phyloP scores from a whole-genome alignment of 2,329 filamentous ascomycete genomes.

The Cladorrhinum sp. region DNA sequence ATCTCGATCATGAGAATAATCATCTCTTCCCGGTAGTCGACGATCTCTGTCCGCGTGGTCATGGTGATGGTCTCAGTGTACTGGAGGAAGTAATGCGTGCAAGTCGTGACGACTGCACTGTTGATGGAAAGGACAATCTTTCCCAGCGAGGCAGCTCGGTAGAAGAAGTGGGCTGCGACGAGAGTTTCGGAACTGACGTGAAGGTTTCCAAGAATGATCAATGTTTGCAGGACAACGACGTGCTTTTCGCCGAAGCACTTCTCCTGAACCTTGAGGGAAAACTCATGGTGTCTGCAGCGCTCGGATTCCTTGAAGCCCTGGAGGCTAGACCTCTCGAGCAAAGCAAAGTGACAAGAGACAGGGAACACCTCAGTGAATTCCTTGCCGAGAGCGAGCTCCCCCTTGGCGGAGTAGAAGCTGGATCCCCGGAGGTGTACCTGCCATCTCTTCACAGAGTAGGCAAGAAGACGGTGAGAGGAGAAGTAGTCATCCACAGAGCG shows the following conservation, averaged over 20 bases:
- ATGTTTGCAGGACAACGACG: constrained; percentile 35
- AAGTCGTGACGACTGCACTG: constrained; percentile 34
- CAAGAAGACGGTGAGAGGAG: constrained; percentile 31
- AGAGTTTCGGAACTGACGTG: constrained; percentile 30
- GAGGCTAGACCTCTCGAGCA: constrained; percentile 36
- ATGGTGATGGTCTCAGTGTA: constrained; percentile 36
- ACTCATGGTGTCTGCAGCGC: constrained; percentile 32
- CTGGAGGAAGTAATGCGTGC: constrained; percentile 36
- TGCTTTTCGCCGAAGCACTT: constrained; percentile 38
- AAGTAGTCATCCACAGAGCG: constrained; percentile 29
- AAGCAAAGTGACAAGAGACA: constrained; percentile 35
- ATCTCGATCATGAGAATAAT: constrained; percentile 39
- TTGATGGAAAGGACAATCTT: constrained; percentile 33
- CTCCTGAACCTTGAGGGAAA: constrained; percentile 36
- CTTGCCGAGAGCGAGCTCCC: constrained; percentile 30
- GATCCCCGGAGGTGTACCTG: constrained; percentile 36
- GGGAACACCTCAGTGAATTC: constrained; percentile 39
- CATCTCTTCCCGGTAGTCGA: constrained; percentile 38
- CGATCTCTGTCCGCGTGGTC: constrained; percentile 35
- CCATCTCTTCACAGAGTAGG: constrained; percentile 39
- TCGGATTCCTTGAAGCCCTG: constrained; percentile 25
- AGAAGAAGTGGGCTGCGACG: constrained; percentile 35
- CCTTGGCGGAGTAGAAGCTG: constrained; percentile 30
- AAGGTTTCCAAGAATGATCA: constrained; percentile 37
- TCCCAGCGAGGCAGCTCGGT: constrained; percentile 35